Conservation (phyloP, 768 basidiomycete species). For the Amanita muscaria region DNA sequence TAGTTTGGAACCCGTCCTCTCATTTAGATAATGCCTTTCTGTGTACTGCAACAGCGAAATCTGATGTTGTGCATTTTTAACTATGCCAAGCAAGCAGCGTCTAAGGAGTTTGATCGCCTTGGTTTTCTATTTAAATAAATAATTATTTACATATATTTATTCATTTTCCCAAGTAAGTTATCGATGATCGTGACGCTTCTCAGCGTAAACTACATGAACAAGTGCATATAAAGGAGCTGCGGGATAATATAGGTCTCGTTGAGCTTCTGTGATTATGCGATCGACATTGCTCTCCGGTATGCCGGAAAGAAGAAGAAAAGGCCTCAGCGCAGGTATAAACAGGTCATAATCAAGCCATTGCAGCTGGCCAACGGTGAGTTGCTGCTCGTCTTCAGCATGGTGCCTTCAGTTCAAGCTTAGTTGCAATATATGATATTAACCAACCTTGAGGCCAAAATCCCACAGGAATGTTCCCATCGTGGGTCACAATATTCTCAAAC, state of each 20-base stretch:
- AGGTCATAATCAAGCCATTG: slow-evolving; percentile 70
- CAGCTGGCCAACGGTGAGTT: slow-evolving; percentile 58
- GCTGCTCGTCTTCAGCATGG: slow-evolving; percentile 36
- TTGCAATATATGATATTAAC: slow-evolving; percentile 5
- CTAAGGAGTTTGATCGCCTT: too few species aligned
- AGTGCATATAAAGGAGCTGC: slow-evolving; percentile 39
- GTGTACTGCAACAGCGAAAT: slow-evolving; percentile 5
- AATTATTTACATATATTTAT: too few species aligned
- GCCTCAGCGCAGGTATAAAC: slow-evolving; percentile 53
- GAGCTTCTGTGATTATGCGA: slow-evolving; percentile 51
- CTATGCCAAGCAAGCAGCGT: too few species aligned
- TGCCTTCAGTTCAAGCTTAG: slow-evolving; percentile 10
- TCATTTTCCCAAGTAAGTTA: neutral
- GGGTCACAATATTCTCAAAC: slow-evolving; percentile 49
- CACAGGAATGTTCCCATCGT: slow-evolving; percentile 55
- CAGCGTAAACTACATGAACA: slow-evolving; percentile 54
- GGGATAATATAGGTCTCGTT: slow-evolving; percentile 57
- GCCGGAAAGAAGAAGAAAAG: slow-evolving; percentile 46
- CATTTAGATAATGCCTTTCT: slow-evolving; percentile 4
- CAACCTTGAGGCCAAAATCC: slow-evolving; percentile 62
- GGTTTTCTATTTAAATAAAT: too few species aligned
- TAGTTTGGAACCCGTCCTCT: slow-evolving; percentile 9
- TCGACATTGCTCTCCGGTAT: slow-evolving; percentile 46
- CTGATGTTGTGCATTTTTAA: neutral
- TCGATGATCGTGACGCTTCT: slow-evolving; percentile 16